Evolutionary conservation across 1,284 basidiomycete species (phyloP).

Genomic region (Vanrija sp.): DNA sequence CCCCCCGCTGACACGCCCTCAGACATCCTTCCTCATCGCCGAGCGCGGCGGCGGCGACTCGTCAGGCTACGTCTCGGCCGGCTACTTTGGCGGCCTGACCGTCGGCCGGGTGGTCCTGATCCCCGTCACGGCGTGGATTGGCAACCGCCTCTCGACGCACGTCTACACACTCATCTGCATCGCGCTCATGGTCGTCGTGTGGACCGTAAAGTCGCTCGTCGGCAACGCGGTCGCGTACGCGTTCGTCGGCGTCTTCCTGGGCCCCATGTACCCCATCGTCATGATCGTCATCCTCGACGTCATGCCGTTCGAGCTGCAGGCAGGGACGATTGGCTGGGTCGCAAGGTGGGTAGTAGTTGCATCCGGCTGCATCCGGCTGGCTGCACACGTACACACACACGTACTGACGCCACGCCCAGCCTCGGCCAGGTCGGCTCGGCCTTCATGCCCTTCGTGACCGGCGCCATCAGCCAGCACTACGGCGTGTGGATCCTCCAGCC

Average conservation of each 20-base stretch:
- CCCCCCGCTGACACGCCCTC: too few relatives aligned
- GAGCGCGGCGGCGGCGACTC: constrained; percentile 36
- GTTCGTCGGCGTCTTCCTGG: constrained; percentile 54
- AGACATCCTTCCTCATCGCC: constrained; percentile 38
- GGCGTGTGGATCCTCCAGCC: constrained; percentile 46
- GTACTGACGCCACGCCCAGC: constrained; percentile 36
- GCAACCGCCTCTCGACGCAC: constrained; percentile 12
- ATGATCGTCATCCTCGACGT: constrained; percentile 47
- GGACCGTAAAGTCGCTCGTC: constrained; percentile 61
- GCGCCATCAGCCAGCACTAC: constrained; percentile 34
- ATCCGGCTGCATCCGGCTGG: background rate
- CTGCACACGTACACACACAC: too few relatives aligned
- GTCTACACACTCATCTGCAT: constrained; percentile 31
- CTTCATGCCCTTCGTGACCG: constrained; percentile 58
- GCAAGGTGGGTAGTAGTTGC: constrained; percentile 11
- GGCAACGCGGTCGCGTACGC: constrained; percentile 60
- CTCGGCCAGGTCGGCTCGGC: constrained; percentile 66
- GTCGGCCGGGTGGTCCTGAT: constrained; percentile 41
- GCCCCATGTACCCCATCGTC: constrained; percentile 65
- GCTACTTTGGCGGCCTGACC: constrained; percentile 45
- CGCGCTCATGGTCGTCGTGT: constrained; percentile 59
- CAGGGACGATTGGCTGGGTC: constrained; percentile 62
- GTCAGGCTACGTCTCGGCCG: constrained; percentile 40
- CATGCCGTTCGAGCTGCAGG: constrained; percentile 61
- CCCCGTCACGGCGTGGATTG: constrained; percentile 39